phyloP scores from a whole-genome alignment of 2,329 filamentous ascomycete species.

The Ophiostoma sp. region DNA sequence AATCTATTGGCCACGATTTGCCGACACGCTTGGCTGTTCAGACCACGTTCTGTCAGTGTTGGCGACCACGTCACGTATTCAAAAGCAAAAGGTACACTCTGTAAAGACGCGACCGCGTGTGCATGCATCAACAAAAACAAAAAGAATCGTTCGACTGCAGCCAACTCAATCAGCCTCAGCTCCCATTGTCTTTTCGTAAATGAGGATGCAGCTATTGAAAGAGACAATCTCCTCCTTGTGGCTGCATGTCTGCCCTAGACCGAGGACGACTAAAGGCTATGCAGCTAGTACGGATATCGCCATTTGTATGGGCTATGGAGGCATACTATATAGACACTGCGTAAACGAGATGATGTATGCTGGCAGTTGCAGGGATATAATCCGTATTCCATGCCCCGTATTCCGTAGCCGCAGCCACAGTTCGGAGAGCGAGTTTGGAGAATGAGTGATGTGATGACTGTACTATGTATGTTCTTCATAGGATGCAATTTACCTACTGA shows the following conservation, averaged over 20 bases:
- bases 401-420: not conserved
- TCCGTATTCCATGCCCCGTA: not conserved
- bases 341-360: not conserved
- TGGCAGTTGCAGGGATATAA: not conserved
- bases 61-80: not conserved
- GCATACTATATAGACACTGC: not conserved
- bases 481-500: no score
- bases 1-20: not conserved
- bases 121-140: not conserved
- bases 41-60: not conserved
- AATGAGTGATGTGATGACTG: not conserved
- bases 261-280: not conserved
- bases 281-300: not conserved
- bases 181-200: not conserved
- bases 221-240: slow-evolving; percentile 7
- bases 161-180: not conserved
- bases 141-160: not conserved
- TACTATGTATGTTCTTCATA: not conserved
- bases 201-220: not conserved
- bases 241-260: not conserved
- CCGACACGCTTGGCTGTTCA: not conserved
- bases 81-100: not conserved
- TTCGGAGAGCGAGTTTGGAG: not conserved
- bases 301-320: not conserved
- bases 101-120: not conserved